A percentile compares a stretch with the other conserved stretches of the same genome.
Conservation (phyloP, 129 eudicot genomes). For the Chrysanthemum seticuspe region DNA sequence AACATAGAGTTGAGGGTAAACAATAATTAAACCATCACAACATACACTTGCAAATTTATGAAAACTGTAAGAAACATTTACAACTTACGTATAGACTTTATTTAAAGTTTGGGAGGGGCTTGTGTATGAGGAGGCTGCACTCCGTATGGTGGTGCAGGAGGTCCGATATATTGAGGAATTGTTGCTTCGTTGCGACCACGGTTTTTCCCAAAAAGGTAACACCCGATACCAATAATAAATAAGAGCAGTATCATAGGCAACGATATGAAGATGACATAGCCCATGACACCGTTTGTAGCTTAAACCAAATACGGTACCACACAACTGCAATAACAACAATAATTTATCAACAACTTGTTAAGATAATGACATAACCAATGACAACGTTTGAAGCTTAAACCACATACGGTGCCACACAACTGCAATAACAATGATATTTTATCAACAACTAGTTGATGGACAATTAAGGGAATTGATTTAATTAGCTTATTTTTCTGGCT, state of each 20-base stretch:
- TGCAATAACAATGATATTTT: not conserved
- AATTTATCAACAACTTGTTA: not conserved
- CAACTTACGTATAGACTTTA: not conserved
- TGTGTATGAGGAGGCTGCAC: conserved; percentile 22
- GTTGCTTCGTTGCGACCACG: conserved; percentile 29
- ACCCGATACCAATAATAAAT: conserved; percentile 31
- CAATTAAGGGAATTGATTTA: no score
- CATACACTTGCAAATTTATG: not conserved
- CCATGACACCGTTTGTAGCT: conserved; percentile 24
- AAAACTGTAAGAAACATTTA: conserved; percentile 12
- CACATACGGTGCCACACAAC: not conserved
- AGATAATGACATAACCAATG: conserved; percentile 32
- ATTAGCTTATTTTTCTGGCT: no score
- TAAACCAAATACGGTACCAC: not conserved
- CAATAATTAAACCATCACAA: not conserved
- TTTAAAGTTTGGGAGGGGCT: conserved; percentile 9
- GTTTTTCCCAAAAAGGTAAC: conserved; percentile 26
- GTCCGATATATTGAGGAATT: conserved; percentile 32
- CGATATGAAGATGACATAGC: conserved; percentile 35
- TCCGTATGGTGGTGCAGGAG: conserved; percentile 44
- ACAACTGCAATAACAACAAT: conserved; percentile 9
- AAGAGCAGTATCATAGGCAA: conserved; percentile 26
- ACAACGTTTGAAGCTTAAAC: conserved; percentile 6
- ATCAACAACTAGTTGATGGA: not conserved
- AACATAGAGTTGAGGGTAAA: not conserved